These are phyloP conservation scores for Phalaenopsis equestris DNA, from an alignment of 106 monocot species.

Conservation along the genomic window DNA sequence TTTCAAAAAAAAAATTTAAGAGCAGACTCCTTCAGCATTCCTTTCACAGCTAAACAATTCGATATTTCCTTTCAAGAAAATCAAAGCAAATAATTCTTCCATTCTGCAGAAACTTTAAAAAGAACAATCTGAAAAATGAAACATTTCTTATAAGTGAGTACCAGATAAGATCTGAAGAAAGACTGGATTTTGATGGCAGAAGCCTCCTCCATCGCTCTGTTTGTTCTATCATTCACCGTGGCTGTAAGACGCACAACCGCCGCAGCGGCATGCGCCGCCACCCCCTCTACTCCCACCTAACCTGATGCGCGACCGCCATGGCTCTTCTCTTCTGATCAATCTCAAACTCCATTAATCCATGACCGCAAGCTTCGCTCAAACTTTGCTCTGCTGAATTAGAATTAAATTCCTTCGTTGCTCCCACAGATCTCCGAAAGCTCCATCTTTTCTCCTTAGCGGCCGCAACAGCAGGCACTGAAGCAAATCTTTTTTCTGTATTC, in stretches of 20 bases:
- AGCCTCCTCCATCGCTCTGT: constrained; percentile 14
- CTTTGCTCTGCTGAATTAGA: background rate
- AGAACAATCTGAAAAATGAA: no score
- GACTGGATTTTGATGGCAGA: constrained; percentile 60
- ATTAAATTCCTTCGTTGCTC: constrained; percentile 12
- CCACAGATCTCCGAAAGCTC: constrained; percentile 41
- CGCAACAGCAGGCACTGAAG: background rate
- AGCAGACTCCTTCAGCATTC: no score
- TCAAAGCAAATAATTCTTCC: no score
- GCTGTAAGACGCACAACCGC: constrained; percentile 31
- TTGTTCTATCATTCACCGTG: background rate
- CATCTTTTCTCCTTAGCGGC: constrained; percentile 48
- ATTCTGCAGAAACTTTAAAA: no score
- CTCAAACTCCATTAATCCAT: constrained; percentile 15
- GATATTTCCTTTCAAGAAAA: no score
- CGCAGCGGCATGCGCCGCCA: constrained; percentile 50
- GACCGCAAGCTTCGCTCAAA: background rate
- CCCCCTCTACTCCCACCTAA: no score
- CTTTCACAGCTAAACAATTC: no score
- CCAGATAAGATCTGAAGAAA: constrained; percentile 54
- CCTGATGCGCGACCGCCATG: constrained; percentile 31
- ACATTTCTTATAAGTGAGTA: constrained; percentile 4
- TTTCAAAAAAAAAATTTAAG: no score
- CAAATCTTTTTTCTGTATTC: background rate
- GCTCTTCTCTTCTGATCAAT: constrained; percentile 22